These are phyloP conservation scores for Trichoderma harzianum DNA, from an alignment of 2,329 filamentous ascomycete genomes.

Conservation along the genomic window DNA sequence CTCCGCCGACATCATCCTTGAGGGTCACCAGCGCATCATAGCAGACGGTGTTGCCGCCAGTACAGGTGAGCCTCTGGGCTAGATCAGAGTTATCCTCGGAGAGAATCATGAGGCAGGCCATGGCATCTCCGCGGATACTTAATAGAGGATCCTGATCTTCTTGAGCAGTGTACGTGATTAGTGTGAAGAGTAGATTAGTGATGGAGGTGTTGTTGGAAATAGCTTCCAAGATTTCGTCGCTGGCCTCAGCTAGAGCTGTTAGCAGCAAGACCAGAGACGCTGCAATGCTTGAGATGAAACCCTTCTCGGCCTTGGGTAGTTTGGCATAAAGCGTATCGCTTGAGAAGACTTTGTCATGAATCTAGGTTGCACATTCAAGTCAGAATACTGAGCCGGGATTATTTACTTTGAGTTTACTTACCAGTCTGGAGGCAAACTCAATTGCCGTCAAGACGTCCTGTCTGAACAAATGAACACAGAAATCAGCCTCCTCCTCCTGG, in stretches of 20 bases:
- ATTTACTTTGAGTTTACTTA: slow-evolving; percentile 33
- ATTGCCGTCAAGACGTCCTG: slow-evolving; percentile 60
- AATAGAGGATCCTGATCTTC: slow-evolving; percentile 42
- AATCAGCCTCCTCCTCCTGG: slow-evolving; percentile 62
- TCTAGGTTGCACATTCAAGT: slow-evolving; percentile 29
- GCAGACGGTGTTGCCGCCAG: slow-evolving; percentile 41
- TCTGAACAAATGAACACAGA: slow-evolving; percentile 62
- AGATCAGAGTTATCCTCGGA: slow-evolving; percentile 58
- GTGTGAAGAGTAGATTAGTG: slow-evolving; percentile 51
- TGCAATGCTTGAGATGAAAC: slow-evolving; percentile 51
- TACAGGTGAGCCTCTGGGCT: slow-evolving; percentile 50
- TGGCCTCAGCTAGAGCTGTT: slow-evolving; percentile 53
- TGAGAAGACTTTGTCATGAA: slow-evolving; percentile 42
- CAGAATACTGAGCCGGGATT: background rate
- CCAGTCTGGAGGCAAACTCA: slow-evolving; percentile 52
- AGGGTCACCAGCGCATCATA: slow-evolving; percentile 50
- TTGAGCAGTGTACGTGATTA: slow-evolving; percentile 45
- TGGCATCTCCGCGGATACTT: slow-evolving; percentile 42
- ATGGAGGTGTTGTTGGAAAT: slow-evolving; percentile 49
- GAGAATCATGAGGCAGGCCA: slow-evolving; percentile 55
- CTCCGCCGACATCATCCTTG: slow-evolving; percentile 45
- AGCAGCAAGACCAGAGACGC: slow-evolving; percentile 53
- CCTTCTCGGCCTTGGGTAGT: slow-evolving; percentile 51
- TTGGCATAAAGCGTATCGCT: slow-evolving; percentile 44
- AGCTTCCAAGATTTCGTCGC: slow-evolving; percentile 57